Base-by-base conservation (phyloP, 1,284 basidiomycete genomes). In the Lignosus rhinocerotis region DNA sequence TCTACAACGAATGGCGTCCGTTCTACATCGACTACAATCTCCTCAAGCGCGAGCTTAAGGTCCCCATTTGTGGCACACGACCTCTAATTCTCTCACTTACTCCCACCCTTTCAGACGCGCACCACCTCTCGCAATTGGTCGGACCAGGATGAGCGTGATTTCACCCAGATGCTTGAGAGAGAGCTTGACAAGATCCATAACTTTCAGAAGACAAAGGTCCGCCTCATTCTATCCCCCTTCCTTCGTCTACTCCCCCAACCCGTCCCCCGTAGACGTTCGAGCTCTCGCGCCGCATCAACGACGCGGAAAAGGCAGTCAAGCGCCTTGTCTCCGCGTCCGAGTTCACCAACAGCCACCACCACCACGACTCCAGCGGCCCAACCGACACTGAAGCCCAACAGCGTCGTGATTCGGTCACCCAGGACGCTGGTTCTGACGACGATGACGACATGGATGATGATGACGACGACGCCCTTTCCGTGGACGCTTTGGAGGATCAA, bases 131-230 rank as follows among this genome's bases (percentile, higher is more conserved):
- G 77, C 50, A 70, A 70, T 41, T 98, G 95, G 95, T 83, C 80
- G 32, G 82, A 85, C 50, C 75, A 81, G 9, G 93, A 96, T 71
- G 95, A 98, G 75, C 78, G 79, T 30, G 86, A 90, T 47, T 98
- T 97, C 70, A 88, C 87, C 21, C 73, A 72, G 42, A 82, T 90
- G 76, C 86, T 98, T 56, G 90, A 93, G 70, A 80, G 80, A 61
- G 95, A 99, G 76, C 82, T 99, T 46, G 93, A 96, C 71, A 99
- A 99, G 80, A 91, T 98, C 56, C 92, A 98, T 70, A 88, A 90
- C 69, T 99, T 99, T 73, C 97, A 99, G 72, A 93, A 90, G 70
- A 77, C 82, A 47, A 99, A 98, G 85, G 93, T 89, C 51, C 60
- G 78, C 34, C 32, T 30, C 14, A 21, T 7, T 32, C 19, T 46